Evolutionary conservation across 176 grass and related monocot species (phyloP), one percentile per base, ranked within the genome.

Genomic region (Olyra latifolia): DNA sequence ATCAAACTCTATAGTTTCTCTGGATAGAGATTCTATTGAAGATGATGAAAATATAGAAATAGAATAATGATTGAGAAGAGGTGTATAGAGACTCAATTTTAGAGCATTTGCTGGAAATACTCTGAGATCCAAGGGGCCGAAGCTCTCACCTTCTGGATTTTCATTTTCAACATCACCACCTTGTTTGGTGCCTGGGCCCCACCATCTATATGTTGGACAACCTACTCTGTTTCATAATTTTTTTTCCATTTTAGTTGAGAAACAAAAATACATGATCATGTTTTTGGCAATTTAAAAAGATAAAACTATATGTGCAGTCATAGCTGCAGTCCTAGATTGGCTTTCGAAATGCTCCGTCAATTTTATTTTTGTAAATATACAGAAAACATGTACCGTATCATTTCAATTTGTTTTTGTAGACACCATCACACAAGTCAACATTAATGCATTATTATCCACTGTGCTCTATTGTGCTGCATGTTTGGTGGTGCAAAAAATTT

Each of bases 121-220:
- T 4, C 32, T 2, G 1, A 35, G 32, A 4, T 2, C 32, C 0
- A 2, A 35, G 32, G 32, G 5, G 35, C 20, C 4, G 23, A 24
- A 43, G 55, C 20, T 11, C 25, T 32, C 75, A 24, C 28, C 14
- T 3, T 10, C 46, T 45, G 32, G 38, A 22, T 8, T 35, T 35
- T 35, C 32, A 35, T 35, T 35, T 69, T 68, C n/a, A n/a, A n/a
- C n/a, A n/a, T 80, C 77, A 69, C n/a, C 78, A 25, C 50, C 23
- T 15, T 80, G 65, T 69, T 80, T 43, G 78, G 78, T 69, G 50
- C 17, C 8, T 5, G 50, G 65, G 65, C 16, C 78, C 65, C 65
- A 57, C 39, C 7, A 13, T 57, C 6, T 28, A 20, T 44, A 3
- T 28, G 49, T 19, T 43, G 64, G 15, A 79, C 1, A 35, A 35